A percentile compares a stretch with the other conserved stretches of the same genome.
These are phyloP conservation scores for Collybiopsis luxurians DNA, from an alignment of 768 basidiomycete species.

Conservation along the genomic window DNA sequence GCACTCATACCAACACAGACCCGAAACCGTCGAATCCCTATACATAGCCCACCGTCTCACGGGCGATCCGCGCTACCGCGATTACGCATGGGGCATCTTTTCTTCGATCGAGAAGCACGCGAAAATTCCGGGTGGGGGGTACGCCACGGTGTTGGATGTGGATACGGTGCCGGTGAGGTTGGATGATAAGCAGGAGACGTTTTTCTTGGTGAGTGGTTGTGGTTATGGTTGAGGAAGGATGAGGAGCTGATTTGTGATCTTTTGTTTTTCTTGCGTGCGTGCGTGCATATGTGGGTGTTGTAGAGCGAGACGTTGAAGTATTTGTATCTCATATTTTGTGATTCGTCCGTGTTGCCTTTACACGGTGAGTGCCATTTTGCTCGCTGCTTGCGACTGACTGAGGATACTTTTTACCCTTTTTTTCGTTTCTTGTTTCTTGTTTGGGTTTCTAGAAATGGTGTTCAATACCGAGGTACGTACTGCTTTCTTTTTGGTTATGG, in stretches of 20 bases:
- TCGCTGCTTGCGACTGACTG: background rate
- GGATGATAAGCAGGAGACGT: conserved; percentile 81
- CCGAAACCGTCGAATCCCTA: conserved; percentile 77
- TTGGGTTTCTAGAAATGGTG: conserved; percentile 49
- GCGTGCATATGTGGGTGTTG: background rate
- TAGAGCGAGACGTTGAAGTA: conserved; percentile 77
- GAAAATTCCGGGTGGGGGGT: conserved; percentile 56
- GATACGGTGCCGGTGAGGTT: conserved; percentile 53
- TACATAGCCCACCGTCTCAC: conserved; percentile 75
- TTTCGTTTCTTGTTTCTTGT: background rate
- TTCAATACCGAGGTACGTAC: conserved; percentile 81
- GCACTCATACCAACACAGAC: conserved; percentile 31
- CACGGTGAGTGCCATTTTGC: conserved; percentile 38
- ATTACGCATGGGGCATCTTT: conserved; percentile 74
- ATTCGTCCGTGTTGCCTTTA: conserved; percentile 53
- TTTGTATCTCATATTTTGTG: conserved; percentile 69
- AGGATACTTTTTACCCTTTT: too few species aligned
- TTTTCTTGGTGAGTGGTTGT: conserved; percentile 53
- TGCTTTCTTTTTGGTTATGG: background rate
- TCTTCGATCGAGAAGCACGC: conserved; percentile 68
- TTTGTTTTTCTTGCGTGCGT: background rate
- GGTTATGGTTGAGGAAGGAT: background rate
- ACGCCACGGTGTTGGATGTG: conserved; percentile 65
- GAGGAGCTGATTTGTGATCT: too few species aligned
- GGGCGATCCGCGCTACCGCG: conserved; percentile 61